These are phyloP conservation scores for Rubroboletus pulcherrimus DNA, from an alignment of 768 basidiomycete genomes.

Conservation along the genomic window DNA sequence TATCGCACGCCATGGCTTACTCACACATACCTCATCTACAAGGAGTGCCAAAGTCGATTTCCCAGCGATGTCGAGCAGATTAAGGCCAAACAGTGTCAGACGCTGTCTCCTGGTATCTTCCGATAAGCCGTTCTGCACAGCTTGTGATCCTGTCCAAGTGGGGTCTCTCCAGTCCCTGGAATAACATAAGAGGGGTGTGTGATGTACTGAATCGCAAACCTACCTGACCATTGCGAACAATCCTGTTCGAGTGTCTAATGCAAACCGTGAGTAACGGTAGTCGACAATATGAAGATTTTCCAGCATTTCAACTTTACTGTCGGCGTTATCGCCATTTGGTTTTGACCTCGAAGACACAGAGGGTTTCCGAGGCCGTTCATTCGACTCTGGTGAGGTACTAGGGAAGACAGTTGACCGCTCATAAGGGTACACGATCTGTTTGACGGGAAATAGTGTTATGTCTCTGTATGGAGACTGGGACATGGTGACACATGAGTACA, in stretches of 20 bases:
- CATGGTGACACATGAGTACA: slow-evolving; percentile 21
- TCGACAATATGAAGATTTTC: slow-evolving; percentile 67
- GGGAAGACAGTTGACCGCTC: slow-evolving; percentile 80
- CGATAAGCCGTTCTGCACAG: slow-evolving; percentile 64
- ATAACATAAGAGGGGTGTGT: slow-evolving; percentile 3
- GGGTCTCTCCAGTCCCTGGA: slow-evolving; percentile 88
- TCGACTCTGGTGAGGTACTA: slow-evolving; percentile 26
- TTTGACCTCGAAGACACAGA: slow-evolving; percentile 28
- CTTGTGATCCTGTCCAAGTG: slow-evolving; percentile 56
- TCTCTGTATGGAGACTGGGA: slow-evolving; percentile 79
- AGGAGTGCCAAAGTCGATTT: slow-evolving; percentile 77
- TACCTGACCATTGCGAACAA: slow-evolving; percentile 81
- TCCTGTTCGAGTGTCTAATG: slow-evolving; percentile 79
- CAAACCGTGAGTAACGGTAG: slow-evolving; percentile 90
- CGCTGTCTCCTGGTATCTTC: slow-evolving; percentile 59
- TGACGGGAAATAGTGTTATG: slow-evolving; percentile 71
- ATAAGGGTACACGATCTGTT: slow-evolving; percentile 69
- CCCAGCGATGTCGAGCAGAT: slow-evolving; percentile 86
- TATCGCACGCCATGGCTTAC: not conserved
- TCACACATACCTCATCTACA: slow-evolving; percentile 75
- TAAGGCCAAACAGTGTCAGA: slow-evolving; percentile 70
- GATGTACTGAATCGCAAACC: not conserved
- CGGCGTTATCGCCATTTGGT: slow-evolving; percentile 30
- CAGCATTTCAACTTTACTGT: slow-evolving; percentile 37
- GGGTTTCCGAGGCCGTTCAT: slow-evolving; percentile 22